These are phyloP conservation scores for Cryptosporidium baileyi DNA, from an alignment of 169 alveolate species.

Conservation along the genomic window DNA sequence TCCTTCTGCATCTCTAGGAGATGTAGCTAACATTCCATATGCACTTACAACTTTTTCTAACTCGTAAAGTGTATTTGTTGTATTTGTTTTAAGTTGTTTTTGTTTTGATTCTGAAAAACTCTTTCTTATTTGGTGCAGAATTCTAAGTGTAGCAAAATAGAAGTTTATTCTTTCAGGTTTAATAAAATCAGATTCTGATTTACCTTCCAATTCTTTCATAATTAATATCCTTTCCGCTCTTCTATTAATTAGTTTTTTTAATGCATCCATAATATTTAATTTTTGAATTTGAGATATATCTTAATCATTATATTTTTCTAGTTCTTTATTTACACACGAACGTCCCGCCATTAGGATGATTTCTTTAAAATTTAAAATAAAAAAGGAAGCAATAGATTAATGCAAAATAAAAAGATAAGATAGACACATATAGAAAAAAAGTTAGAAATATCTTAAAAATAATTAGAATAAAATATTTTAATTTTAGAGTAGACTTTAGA, in stretches of 20 bases:
- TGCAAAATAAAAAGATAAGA: neutral
- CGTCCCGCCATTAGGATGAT: constrained; percentile 2
- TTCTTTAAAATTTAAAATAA: neutral
- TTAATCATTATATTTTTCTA: neutral
- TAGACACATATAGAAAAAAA: neutral
- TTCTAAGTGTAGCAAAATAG: constrained; percentile 45
- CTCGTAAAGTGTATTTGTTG: neutral
- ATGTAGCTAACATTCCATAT: constrained; percentile 39
- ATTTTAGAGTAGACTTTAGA: no score
- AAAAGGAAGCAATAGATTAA: neutral
- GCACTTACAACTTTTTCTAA: constrained; percentile 7
- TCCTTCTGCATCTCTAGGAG: neutral
- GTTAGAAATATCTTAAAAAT: no score
- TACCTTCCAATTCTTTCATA: neutral
- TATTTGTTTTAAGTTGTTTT: neutral
- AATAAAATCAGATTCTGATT: neutral
- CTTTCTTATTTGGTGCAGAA: constrained; percentile 37
- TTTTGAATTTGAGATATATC: neutral
- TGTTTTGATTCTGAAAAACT: neutral
- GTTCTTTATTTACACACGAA: neutral
- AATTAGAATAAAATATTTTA: no score
- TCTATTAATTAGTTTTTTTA: constrained; percentile 1
- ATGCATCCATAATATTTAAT: constrained; percentile 12
- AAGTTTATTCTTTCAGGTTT: constrained; percentile 44
- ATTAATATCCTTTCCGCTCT: neutral